A percentile compares a stretch with the other conserved stretches of the same genome.
Conservation (phyloP, 306 rosid species). For the Fragaria nilgerrensis region DNA sequence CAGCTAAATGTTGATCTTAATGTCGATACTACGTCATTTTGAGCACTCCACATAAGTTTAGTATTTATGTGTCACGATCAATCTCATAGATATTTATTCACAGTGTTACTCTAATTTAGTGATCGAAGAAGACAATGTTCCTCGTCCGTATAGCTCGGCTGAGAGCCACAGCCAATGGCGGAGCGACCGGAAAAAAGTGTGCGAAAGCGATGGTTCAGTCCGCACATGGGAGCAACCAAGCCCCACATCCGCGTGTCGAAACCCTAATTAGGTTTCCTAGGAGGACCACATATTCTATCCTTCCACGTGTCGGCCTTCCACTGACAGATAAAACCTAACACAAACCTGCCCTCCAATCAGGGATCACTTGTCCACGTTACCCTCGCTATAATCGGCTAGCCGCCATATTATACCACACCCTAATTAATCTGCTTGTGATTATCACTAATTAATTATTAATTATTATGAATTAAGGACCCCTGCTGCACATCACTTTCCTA, state of each 20-base stretch:
- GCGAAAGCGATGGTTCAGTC: constrained; percentile 14
- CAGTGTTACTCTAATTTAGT: no score
- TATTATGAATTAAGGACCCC: not conserved
- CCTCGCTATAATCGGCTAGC: constrained; percentile 24
- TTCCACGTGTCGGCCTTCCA: constrained; percentile 37
- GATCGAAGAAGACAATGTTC: no score
- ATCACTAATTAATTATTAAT: not conserved
- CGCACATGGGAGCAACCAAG: constrained; percentile 64
- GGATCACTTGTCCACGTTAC: constrained; percentile 1
- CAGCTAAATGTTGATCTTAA: no score
- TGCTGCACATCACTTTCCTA: not conserved
- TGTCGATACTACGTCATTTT: no score
- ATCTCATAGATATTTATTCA: no score
- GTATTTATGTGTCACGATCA: no score
- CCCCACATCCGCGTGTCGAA: constrained; percentile 56
- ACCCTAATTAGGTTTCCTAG: constrained; percentile 30
- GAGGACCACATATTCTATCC: constrained; percentile 61
- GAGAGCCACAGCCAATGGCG: constrained; percentile 3
- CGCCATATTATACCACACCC: constrained; percentile 32
- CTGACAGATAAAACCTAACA: constrained; percentile 4
- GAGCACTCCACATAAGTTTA: no score
- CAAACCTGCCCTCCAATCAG: constrained; percentile 32
- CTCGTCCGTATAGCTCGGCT: not conserved
- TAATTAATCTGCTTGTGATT: not conserved
- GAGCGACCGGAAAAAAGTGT: not conserved